Evolutionary conservation across 1,284 basidiomycete genomes (phyloP).

Genomic region (Singerocomus inundabilis): DNA sequence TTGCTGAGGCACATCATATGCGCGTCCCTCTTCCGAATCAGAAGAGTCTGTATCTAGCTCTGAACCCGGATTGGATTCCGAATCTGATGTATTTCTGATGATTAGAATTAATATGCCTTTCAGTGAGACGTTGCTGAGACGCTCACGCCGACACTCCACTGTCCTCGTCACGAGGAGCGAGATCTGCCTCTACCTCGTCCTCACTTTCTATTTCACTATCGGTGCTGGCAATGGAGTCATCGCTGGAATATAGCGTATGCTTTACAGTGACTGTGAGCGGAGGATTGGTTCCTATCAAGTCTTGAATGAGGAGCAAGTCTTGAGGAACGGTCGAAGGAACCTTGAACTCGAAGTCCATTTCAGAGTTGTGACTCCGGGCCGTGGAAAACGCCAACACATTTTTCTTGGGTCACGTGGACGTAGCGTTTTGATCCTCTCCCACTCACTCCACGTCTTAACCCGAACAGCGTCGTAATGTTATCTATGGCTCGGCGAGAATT

Average conservation of each 20-base stretch:
- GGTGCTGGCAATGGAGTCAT: slow-evolving; percentile 52
- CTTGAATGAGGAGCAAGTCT: slow-evolving; percentile 70
- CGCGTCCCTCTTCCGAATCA: slow-evolving; percentile 30
- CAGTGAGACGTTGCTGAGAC: slow-evolving; percentile 3
- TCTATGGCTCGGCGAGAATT: slow-evolving; percentile 6
- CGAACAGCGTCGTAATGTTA: slow-evolving; percentile 6
- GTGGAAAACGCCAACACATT: neutral
- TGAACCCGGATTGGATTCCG: slow-evolving; percentile 44
- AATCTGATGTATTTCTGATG: slow-evolving; percentile 33
- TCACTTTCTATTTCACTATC: slow-evolving; percentile 56
- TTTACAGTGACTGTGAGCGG: slow-evolving; percentile 10
- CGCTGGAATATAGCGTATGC: slow-evolving; percentile 18
- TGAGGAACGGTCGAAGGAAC: slow-evolving; percentile 61
- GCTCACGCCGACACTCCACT: slow-evolving; percentile 27
- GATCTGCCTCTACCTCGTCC: slow-evolving; percentile 64
- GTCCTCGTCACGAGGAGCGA: slow-evolving; percentile 43
- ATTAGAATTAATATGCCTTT: slow-evolving; percentile 20
- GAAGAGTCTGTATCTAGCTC: slow-evolving; percentile 38
- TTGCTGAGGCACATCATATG: slow-evolving; percentile 8
- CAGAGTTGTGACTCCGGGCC: neutral
- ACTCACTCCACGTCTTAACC: neutral
- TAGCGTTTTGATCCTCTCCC: neutral
- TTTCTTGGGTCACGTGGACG: slow-evolving; percentile 24
- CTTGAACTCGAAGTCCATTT: slow-evolving; percentile 47
- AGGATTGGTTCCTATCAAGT: slow-evolving; percentile 48